Evolutionary conservation across 768 basidiomycete genomes (phyloP).

Genomic region (Tulasnella sp.): DNA sequence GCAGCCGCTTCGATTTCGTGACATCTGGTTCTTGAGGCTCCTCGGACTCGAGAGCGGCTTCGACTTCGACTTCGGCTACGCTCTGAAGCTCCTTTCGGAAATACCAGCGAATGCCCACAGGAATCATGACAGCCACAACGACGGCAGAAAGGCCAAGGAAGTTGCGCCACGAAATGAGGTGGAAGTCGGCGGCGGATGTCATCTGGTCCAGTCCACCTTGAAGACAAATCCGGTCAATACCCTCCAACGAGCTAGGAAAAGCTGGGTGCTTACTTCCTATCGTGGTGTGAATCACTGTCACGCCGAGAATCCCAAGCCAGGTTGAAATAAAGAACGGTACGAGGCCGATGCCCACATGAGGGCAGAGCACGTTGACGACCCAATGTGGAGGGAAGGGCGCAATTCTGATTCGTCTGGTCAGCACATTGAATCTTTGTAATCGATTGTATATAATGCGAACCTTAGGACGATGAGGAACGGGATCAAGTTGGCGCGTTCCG

Average conservation of each 20-base stretch:
- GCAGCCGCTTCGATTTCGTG: background rate
- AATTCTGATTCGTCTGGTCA: slow-evolving; percentile 43
- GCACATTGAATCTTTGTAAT: background rate
- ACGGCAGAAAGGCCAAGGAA: slow-evolving; percentile 78
- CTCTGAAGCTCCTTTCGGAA: slow-evolving; percentile 56
- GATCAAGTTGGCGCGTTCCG: slow-evolving; percentile 75
- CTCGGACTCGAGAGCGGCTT: slow-evolving; percentile 30
- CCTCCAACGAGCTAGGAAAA: background rate
- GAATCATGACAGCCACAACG: slow-evolving; percentile 86
- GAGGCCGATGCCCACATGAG: slow-evolving; percentile 82
- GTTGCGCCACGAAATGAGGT: slow-evolving; percentile 87
- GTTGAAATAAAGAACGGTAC: slow-evolving; percentile 85
- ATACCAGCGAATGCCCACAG: slow-evolving; percentile 79
- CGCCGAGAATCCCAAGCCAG: slow-evolving; percentile 83
- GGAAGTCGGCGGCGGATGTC: slow-evolving; percentile 89
- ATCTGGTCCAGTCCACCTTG: slow-evolving; percentile 74
- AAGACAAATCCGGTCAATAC: background rate
- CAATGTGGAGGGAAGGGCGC: slow-evolving; percentile 87
- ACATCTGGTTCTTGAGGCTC: slow-evolving; percentile 4
- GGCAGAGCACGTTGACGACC: slow-evolving; percentile 89
- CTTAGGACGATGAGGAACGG: slow-evolving; percentile 85
- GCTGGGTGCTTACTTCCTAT: slow-evolving; percentile 53
- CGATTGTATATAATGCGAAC: slow-evolving; percentile 23
- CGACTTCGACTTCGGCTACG: slow-evolving; percentile 31
- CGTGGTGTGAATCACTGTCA: slow-evolving; percentile 88